Evolutionary conservation across 163 green algal species (phyloP), one percentile per base, ranked within the genome.

Genomic region (Chlamydomonas reinhardtii): DNA sequence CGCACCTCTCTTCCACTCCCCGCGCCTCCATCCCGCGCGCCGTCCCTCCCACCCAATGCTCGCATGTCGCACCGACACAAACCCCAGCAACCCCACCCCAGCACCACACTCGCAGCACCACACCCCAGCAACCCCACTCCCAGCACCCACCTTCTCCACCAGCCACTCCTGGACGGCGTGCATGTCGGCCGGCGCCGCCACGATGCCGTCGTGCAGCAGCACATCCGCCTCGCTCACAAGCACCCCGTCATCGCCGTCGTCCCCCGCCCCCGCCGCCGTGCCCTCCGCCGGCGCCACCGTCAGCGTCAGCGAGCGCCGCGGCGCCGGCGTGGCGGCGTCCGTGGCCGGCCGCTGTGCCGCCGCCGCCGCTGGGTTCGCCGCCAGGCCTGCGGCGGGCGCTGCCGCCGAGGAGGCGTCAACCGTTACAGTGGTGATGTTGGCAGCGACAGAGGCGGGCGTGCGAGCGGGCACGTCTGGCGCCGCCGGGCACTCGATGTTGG

Each of bases 171-270:
- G 82, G 72, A 87, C 61, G 3, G 16, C 32, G 61, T 87, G 82
- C 72, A 87, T 17, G 37, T 79, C 61, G 72, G 72, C 72, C 15
- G 72, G 82, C 56, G 75, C 54, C 39, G 72, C 82, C 72, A 82
- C 72, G n/a, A 81, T 71, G n/a, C 82, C 82, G 37, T 87, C 82
- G n/a, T 82, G 72, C 35, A 87, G 71, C 82, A 82, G 72, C 71
- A 87, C 82, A 12, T 43, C 66, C 52, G 59, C n/a, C 66, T 81
- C 72, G 59, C 62, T 70, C 70, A 82, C 72, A 72, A 87, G 72
- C 37, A 82, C 82, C 27, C 20, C 82, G 59, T 75, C 82, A 6
- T 61, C 69, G 34, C 70, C 80, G 54, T 86, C 70, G 34, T 86
- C 80, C 25, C 73, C 27, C 22, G 82, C 72, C 4, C 81, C 81